Percentiles rank a stretch among this genome's conserved stretches.
phyloP scores from a whole-genome alignment of 1,139 yeast species.

The Geotrichum candidum region DNA sequence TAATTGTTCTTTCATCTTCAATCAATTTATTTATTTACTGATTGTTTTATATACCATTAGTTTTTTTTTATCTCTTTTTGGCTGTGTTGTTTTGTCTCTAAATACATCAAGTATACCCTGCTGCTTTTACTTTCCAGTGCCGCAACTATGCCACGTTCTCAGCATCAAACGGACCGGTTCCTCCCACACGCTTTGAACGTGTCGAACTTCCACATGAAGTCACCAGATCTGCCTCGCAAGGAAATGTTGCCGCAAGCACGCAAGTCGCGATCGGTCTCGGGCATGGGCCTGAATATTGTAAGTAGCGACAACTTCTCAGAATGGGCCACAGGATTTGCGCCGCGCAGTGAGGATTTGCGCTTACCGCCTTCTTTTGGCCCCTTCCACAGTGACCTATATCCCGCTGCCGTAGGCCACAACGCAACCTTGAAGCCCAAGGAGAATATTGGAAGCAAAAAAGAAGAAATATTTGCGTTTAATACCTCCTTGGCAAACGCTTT shows the following conservation, averaged over 20 bases:
- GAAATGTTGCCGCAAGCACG: background rate
- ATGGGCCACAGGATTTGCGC: background rate
- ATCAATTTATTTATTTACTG: background rate
- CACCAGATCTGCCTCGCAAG: background rate
- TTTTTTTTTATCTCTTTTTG: background rate
- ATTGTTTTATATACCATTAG: background rate
- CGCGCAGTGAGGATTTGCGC: background rate
- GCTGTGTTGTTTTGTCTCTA: background rate
- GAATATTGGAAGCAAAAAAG: background rate
- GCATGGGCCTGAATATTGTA: constrained; percentile 8
- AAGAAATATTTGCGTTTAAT: constrained; percentile 1
- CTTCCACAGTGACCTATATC: background rate
- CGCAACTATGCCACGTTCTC: background rate
- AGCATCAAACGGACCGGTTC: constrained; percentile 6
- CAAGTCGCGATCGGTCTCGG: constrained; percentile 7
- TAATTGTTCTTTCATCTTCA: background rate
- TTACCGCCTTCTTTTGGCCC: constrained; percentile 3
- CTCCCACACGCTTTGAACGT: constrained; percentile 10
- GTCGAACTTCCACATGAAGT: constrained; percentile 10
- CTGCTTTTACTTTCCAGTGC: background rate
- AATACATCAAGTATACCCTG: background rate
- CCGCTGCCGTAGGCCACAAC: background rate
- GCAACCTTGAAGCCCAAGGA: background rate
- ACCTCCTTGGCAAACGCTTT: constrained; percentile 7
- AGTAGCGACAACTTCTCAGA: constrained; percentile 1